Percentiles rank a stretch among this genome's conserved stretches.
phyloP scores from a whole-genome alignment of 441 rosid genomes.

The Populus hybrid region DNA sequence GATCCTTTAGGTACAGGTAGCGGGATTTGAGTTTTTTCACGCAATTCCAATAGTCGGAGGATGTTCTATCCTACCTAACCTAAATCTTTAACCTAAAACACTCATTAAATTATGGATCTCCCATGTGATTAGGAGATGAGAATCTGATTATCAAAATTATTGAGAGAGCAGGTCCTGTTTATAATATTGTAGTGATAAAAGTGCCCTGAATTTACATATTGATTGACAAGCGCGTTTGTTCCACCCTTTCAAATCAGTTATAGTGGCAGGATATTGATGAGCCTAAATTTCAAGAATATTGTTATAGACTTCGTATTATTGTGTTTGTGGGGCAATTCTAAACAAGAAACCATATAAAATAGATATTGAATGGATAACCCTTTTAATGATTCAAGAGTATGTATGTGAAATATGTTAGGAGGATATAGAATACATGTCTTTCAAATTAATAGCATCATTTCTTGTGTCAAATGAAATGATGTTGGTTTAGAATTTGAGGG shows the following conservation, averaged over 20 bases:
- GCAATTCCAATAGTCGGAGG: conserved; percentile 18
- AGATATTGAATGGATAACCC: background rate
- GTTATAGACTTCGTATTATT: background rate
- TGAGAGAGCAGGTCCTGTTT: conserved; percentile 12
- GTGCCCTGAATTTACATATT: background rate
- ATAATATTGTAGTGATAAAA: background rate
- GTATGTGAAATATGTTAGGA: background rate
- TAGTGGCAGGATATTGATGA: background rate
- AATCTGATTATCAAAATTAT: conserved; percentile 22
- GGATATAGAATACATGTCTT: background rate
- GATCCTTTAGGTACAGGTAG: conserved; percentile 10
- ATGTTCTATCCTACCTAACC: conserved; percentile 47
- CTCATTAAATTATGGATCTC: conserved; percentile 4
- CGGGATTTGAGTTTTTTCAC: conserved; percentile 10
- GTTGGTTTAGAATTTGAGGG: background rate
- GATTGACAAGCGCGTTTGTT: background rate
- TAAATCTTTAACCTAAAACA: conserved; percentile 20
- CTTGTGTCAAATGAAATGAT: background rate
- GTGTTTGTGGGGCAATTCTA: background rate
- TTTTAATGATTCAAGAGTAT: background rate
- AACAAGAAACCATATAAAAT: background rate
- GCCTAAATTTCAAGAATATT: background rate
- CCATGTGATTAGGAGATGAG: conserved; percentile 30
- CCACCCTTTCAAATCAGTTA: background rate
- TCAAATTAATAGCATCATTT: background rate